phyloP scores from a whole-genome alignment of 345 rosid genomes.

The Kandelia obovata region DNA sequence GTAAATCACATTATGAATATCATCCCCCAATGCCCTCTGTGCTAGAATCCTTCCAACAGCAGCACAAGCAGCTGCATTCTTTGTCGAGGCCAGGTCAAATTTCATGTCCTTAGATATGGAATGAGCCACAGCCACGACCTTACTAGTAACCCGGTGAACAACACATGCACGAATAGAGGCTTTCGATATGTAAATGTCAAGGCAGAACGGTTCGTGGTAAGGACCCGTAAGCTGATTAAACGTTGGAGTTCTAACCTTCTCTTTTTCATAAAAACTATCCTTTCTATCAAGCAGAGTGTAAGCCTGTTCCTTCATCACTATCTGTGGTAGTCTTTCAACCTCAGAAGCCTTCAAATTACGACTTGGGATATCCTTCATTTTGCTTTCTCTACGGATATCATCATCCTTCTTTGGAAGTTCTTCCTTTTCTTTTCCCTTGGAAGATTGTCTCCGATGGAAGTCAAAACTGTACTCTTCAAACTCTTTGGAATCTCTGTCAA shows the following conservation, averaged over 20 bases:
- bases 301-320: slow-evolving; percentile 12
- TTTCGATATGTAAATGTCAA: slow-evolving; percentile 77
- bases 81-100: slow-evolving; percentile 70
- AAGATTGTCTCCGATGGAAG: slow-evolving; percentile 61
- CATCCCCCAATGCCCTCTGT: slow-evolving; percentile 76
- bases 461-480: slow-evolving; percentile 75
- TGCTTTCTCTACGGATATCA: not conserved
- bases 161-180: slow-evolving; percentile 85
- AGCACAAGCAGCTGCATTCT: slow-evolving; percentile 63
- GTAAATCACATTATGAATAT: slow-evolving; percentile 64
- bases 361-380: slow-evolving; percentile 24
- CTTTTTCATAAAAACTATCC: slow-evolving; percentile 18
- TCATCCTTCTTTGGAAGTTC: slow-evolving; percentile 25
- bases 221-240: slow-evolving; percentile 90
- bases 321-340: slow-evolving; percentile 18
- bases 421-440: slow-evolving; percentile 29
- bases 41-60: slow-evolving; percentile 72
- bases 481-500: slow-evolving; percentile 73
- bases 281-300: slow-evolving; percentile 12
- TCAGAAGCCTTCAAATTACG: slow-evolving; percentile 1
- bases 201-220: slow-evolving; percentile 83
- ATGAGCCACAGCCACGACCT: slow-evolving; percentile 84
- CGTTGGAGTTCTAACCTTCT: slow-evolving; percentile 55
- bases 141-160: slow-evolving; percentile 81
- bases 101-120: slow-evolving; percentile 91